These are phyloP conservation scores for Fusarium nelsonii DNA, from an alignment of 2,329 filamentous ascomycete genomes.

Conservation along the genomic window DNA sequence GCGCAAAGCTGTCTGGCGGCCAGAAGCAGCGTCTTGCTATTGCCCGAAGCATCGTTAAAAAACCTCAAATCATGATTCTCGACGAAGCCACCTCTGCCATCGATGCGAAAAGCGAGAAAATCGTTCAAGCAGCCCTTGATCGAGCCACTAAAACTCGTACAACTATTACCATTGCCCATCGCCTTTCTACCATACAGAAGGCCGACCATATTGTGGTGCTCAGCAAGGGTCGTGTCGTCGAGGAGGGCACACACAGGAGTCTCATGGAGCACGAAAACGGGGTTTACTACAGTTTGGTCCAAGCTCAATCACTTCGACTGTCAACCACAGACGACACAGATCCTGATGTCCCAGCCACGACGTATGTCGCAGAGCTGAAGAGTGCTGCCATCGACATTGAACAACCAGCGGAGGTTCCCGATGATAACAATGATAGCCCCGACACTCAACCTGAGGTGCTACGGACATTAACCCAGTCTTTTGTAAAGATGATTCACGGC, in stretches of 20 bases:
- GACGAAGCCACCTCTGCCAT: slow-evolving; percentile 74
- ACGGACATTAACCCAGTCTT: slow-evolving; percentile 7
- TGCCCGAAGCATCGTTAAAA: slow-evolving; percentile 64
- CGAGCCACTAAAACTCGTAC: slow-evolving; percentile 60
- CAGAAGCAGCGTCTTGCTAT: slow-evolving; percentile 69
- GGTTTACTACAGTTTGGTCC: slow-evolving; percentile 43
- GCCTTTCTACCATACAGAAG: slow-evolving; percentile 68
- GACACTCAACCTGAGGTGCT: background rate
- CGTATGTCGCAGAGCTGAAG: slow-evolving; percentile 7
- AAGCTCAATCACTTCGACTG: slow-evolving; percentile 49
- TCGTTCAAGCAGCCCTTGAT: slow-evolving; percentile 60
- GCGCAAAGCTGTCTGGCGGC: slow-evolving; percentile 64
- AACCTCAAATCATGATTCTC: slow-evolving; percentile 71
- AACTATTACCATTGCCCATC: slow-evolving; percentile 74
- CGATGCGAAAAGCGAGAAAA: slow-evolving; percentile 53
- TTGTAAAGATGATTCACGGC: slow-evolving; percentile 32
- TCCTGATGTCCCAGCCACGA: background rate
- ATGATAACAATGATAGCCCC: background rate
- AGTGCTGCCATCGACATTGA: background rate
- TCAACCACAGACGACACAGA: slow-evolving; percentile 38
- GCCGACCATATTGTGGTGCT: slow-evolving; percentile 76
- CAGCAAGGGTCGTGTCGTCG: slow-evolving; percentile 68
- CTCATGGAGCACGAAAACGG: slow-evolving; percentile 63
- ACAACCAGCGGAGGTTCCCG: background rate
- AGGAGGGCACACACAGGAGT: slow-evolving; percentile 70